Evolutionary conservation across 768 basidiomycete genomes (phyloP).

Genomic region (Lactarius trivialis): DNA sequence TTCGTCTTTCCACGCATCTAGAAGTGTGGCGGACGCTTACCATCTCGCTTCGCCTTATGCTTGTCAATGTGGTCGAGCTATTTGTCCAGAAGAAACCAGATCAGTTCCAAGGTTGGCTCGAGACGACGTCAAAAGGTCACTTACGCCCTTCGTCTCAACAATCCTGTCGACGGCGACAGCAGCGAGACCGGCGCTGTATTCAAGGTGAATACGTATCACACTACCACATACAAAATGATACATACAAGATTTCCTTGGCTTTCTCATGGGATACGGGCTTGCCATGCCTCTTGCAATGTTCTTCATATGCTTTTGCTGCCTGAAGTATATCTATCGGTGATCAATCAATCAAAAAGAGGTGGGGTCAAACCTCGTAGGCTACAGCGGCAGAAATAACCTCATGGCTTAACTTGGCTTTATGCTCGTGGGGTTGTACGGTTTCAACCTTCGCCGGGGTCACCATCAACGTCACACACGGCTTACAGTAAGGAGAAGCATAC

Average conservation of each 20-base stretch:
- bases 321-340: too few species aligned
- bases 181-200: slow-evolving; percentile 43
- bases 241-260: slow-evolving; percentile 51
- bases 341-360: too few species aligned
- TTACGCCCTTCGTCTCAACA: slow-evolving; percentile 54
- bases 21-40: slow-evolving; percentile 22
- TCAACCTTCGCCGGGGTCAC: neutral
- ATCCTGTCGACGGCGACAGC: slow-evolving; percentile 49
- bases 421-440: slow-evolving; percentile 20
- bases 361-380: slow-evolving; percentile 45
- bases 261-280: slow-evolving; percentile 42
- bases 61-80: slow-evolving; percentile 42
- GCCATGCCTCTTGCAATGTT: slow-evolving; percentile 46
- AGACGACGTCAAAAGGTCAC: slow-evolving; percentile 7
- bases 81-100: neutral
- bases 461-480: neutral
- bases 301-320: slow-evolving; percentile 46
- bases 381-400: slow-evolving; percentile 64
- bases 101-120: neutral
- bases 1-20: neutral
- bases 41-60: slow-evolving; percentile 37
- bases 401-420: slow-evolving; percentile 56
- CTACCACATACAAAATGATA: neutral
- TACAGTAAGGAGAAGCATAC: neutral
- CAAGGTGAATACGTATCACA: slow-evolving; percentile 3